Conservation (phyloP, 106 monocot species). For the Apostasia shenzhenica region DNA sequence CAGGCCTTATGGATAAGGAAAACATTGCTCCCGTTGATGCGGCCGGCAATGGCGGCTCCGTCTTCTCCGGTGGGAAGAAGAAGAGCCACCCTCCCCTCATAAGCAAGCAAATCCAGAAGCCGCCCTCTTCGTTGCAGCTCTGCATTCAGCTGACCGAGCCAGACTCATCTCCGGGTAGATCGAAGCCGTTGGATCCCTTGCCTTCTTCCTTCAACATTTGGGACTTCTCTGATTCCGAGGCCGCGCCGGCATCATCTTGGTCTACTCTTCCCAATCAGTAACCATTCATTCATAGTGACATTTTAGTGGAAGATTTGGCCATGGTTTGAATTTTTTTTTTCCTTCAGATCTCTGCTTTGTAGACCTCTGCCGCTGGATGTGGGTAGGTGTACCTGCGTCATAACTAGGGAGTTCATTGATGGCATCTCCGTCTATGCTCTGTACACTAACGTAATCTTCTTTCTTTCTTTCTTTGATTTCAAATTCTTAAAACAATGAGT, state of each 20-base stretch:
- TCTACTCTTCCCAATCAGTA: constrained; percentile 57
- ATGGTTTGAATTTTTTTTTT: background rate
- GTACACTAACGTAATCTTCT: constrained; percentile 47
- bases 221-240: constrained; percentile 67
- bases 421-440: constrained; percentile 45
- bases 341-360: constrained; percentile 43
- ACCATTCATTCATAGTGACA: background rate
- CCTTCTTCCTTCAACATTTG: constrained; percentile 31
- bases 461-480: background rate
- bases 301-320: background rate
- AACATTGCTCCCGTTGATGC: constrained; percentile 15
- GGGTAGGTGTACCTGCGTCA: constrained; percentile 56
- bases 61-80: constrained; percentile 17
- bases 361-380: constrained; percentile 60
- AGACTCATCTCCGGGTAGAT: background rate
- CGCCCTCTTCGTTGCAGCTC: constrained; percentile 37
- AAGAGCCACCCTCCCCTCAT: background rate
- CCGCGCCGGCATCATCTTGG: constrained; percentile 73
- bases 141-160: constrained; percentile 34
- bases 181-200: background rate
- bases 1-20: constrained; percentile 34
- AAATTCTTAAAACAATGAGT: background rate
- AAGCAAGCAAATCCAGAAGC: constrained; percentile 5
- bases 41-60: background rate
- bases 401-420: constrained; percentile 28